Base-by-base conservation (phyloP, 441 rosid species). In the Iberis amara region DNA sequence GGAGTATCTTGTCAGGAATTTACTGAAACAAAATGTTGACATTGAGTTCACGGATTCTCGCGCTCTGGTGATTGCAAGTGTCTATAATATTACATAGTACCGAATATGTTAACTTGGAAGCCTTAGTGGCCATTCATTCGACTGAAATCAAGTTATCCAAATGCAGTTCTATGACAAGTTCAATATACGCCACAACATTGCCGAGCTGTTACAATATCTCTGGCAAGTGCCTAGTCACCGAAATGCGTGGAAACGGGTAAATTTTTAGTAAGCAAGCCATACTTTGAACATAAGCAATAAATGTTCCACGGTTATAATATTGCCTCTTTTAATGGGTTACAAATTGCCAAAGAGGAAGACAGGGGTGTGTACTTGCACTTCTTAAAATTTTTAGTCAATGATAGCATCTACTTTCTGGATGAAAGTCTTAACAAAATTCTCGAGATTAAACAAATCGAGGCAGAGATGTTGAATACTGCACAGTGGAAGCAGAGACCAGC, bases 181-280 rank as follows among this genome's bases (percentile, higher is more conserved):
- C 69, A 85, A 86, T 73, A 94, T 94, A 64, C 85, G 97, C 26
- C 97, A 94, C 77, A 86, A 94, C 75, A 94, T 94, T 54, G 90
- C 97, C 10, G 99, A 94, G 68, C 99, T 94, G 67, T 83, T 94
- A 9, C 95, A 94, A 68, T 94, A 94, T 73, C 79, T 94, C 13
- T 89, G 99, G 99, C 95, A 89, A 64, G 99, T 94, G 61, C 99
- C 96, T 59, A 83, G 96, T 79, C 99, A 94, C 72, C 86, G 95
- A 54, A 85, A 81, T 74, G 81, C 88, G 23, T 94, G 99, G 99
- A 82, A 83, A 76, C 83, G 83, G 96, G 99, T 94, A 55, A 59
- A 50, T n/a, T 46, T 45, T 55, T 60, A 14, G 26, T 28, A 54
- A 48, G 39, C 39, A n/a, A 9, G 5, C 50, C 52, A 32, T 57